Base-by-base conservation (phyloP, 2,329 filamentous ascomycete species). In the Delphinella strobiligena region DNA sequence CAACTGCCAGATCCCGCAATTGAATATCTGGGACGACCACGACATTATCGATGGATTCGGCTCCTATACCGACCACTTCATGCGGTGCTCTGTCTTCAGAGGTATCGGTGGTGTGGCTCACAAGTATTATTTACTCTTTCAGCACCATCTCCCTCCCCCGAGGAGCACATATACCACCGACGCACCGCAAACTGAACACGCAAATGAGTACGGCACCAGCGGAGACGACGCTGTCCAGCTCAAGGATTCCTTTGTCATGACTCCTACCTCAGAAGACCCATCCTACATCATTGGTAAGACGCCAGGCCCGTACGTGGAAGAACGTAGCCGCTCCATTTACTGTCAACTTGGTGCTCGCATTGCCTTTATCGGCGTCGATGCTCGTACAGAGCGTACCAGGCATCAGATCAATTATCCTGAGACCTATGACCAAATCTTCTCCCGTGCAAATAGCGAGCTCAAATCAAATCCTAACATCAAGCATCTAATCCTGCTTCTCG, bases 401-500 rank as follows among this genome's bases (percentile, higher is more conserved):
- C 86, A 93, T 54, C 87, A 94, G 61, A 78, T 96, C 62, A 95
- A 95, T 64, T 95, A 94, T 52, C 59, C 67, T 42, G 62, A 81
- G 60, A 63, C 87, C 58, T 60, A 81, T 63, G 55, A 72, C 53
- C 46, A 73, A 64, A 68, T 80, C 34, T 80, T 79, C 51, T 53
- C 66, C 27, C 70, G 73, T 3, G 58, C 77, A 3, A 55, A 68
- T 19, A 55, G 59, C 9, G 72, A 78, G 46, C 61, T 79, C 9
- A 52, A 58, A 0, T 66, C 63, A 1, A 67, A 72, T 41, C 68
- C 67, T 19, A 64, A 72, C 14, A 71, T 80, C 54, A 79, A 75
- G 59, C 76, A 80, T 51, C 54, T 80, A 16, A 64, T 80, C 30
- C 59, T 80, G 16, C 61, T 80, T 9, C 63, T 80, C 2, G 82